Percentiles rank a stretch among this genome's conserved stretches.
Evolutionary conservation across 768 basidiomycete species (phyloP).

Genomic region (Myochromella boudieri): DNA sequence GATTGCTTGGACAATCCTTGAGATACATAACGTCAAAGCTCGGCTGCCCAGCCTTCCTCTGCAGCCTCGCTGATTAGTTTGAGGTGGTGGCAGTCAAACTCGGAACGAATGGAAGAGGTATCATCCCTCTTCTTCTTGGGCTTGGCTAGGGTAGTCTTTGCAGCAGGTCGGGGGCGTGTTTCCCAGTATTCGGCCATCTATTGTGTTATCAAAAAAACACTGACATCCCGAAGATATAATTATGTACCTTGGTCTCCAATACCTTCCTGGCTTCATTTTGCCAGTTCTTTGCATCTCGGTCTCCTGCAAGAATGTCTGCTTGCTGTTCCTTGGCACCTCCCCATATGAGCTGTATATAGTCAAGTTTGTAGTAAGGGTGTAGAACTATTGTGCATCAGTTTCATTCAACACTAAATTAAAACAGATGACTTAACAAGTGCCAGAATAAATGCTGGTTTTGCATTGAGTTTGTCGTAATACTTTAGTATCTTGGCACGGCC

Average conservation of each 20-base stretch:
- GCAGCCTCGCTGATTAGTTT: not conserved
- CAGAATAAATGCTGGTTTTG: slow-evolving; percentile 21
- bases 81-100: slow-evolving; percentile 2
- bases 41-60: slow-evolving; percentile 7
- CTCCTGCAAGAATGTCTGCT: slow-evolving; percentile 11
- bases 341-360: slow-evolving; percentile 25
- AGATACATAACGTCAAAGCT: slow-evolving; percentile 13
- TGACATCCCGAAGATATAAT: not conserved
- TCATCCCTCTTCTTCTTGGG: no score
- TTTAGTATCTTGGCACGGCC: slow-evolving; percentile 24
- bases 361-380: slow-evolving; percentile 31
- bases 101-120: slow-evolving; percentile 1
- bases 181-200: slow-evolving; percentile 17
- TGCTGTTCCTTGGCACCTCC: slow-evolving; percentile 25
- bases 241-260: slow-evolving; percentile 11
- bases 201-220: slow-evolving; percentile 1
- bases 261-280: slow-evolving; percentile 17
- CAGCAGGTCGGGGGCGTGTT: not conserved
- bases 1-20: slow-evolving; percentile 5
- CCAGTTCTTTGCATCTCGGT: slow-evolving; percentile 18
- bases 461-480: slow-evolving; percentile 22
- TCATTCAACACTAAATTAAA: not conserved
- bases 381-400: slow-evolving; percentile 14
- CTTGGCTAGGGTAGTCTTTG: not conserved
- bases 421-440: slow-evolving; percentile 20